These are phyloP conservation scores for Nakazawaea anatomiae DNA, from an alignment of 805 yeast species.

Conservation along the genomic window DNA sequence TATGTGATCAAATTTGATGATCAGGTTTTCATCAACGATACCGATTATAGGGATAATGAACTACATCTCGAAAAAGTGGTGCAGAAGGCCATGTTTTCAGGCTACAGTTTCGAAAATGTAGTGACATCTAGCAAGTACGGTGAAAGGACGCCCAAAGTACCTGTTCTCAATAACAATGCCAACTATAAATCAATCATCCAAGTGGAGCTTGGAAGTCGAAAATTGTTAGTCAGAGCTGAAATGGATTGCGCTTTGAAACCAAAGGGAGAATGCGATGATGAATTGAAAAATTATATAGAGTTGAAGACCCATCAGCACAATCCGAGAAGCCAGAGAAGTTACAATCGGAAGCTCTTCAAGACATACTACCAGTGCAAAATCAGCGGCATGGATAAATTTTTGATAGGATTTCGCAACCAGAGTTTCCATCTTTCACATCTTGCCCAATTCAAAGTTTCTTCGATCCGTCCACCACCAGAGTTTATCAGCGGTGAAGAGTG, in stretches of 20 bases:
- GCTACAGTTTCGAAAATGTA: constrained; percentile 2
- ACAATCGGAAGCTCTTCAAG: neutral
- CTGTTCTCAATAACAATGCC: neutral
- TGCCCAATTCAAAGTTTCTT: neutral
- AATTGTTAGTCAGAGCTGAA: neutral
- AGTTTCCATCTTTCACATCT: neutral
- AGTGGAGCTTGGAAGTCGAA: neutral
- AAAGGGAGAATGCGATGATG: neutral
- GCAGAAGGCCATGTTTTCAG: neutral
- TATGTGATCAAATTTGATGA: constrained; percentile 2
- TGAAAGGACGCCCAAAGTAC: neutral
- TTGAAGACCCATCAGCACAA: constrained; percentile 1
- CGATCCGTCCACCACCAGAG: neutral
- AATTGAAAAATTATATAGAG: neutral
- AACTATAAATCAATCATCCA: neutral
- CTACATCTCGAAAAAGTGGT: neutral
- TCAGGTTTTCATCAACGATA: constrained; percentile 1
- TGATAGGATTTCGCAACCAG: neutral
- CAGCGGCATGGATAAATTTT: constrained; percentile 1
- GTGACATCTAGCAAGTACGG: neutral
- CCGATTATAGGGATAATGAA: constrained; percentile 8
- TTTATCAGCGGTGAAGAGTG: constrained; percentile 2
- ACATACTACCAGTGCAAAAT: constrained; percentile 7
- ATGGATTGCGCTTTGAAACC: constrained; percentile 1
- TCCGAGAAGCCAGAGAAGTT: neutral